Evolutionary conservation across 2,329 filamentous ascomycete genomes (phyloP).

Genomic region (Diaporthe australafricana): DNA sequence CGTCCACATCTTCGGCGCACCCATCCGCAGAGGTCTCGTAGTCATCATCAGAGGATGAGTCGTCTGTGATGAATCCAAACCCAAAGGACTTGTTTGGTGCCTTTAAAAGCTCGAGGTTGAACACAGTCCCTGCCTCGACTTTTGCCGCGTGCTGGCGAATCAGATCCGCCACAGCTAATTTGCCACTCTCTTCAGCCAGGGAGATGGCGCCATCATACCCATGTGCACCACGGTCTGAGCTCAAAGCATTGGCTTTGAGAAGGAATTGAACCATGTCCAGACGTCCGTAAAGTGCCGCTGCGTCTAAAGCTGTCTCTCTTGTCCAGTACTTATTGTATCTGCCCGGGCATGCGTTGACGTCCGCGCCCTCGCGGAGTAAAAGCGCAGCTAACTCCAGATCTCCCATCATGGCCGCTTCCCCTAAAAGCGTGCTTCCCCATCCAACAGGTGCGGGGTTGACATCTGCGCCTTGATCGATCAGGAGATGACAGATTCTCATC

Average conservation of each 20-base stretch:
- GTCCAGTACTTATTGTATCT: too few relatives aligned
- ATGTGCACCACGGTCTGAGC: not conserved
- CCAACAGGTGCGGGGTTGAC: not conserved
- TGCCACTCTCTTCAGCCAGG: not conserved
- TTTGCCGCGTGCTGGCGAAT: constrained; percentile 4
- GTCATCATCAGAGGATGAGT: not conserved
- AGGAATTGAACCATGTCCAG: constrained; percentile 4
- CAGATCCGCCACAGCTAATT: not conserved
- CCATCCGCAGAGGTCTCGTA: not conserved
- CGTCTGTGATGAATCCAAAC: not conserved
- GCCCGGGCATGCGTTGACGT: not conserved
- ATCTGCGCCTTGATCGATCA: not conserved
- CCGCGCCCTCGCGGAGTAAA: not conserved
- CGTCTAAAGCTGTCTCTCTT: not conserved
- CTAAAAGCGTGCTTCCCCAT: not conserved
- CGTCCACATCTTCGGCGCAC: not conserved
- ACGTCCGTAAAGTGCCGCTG: not conserved
- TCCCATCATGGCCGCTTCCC: not conserved
- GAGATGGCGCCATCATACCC: not conserved
- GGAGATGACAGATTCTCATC: not conserved
- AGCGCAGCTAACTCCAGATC: not conserved
- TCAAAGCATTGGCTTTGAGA: not conserved
- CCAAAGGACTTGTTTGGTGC: not conserved
- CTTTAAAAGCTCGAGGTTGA: not conserved
- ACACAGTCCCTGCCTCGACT: not conserved